A percentile compares a stretch with the other conserved stretches of the same genome.
phyloP scores from a whole-genome alignment of 2,329 filamentous ascomycete genomes.

The Apiospora saccharicola region DNA sequence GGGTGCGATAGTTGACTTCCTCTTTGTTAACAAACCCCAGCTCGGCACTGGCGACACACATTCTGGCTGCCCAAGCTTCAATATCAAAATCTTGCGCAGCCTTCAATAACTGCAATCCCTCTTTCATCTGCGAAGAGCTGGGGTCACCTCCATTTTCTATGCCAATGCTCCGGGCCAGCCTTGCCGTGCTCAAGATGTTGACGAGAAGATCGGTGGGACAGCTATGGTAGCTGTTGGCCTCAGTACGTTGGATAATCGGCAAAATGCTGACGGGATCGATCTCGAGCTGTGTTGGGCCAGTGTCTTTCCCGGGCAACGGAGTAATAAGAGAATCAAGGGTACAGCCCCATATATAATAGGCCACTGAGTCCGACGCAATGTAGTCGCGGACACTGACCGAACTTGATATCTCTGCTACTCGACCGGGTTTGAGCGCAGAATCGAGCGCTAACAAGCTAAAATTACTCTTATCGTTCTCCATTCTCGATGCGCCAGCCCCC shows the following conservation, averaged over 20 bases:
- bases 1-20: constrained; percentile 47
- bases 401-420: background rate
- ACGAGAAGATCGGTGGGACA: constrained; percentile 53
- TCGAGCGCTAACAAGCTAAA: background rate
- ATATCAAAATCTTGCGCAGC: constrained; percentile 53
- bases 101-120: constrained; percentile 48
- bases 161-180: constrained; percentile 49
- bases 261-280: constrained; percentile 49
- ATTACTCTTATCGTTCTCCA: background rate
- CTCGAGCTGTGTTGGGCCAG: constrained; percentile 46
- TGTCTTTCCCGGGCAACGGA: constrained; percentile 48
- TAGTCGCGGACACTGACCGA: constrained; percentile 46
- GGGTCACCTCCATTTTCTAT: constrained; percentile 36
- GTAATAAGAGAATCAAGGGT: constrained; percentile 48
- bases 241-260: constrained; percentile 50
- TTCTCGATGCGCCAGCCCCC: background rate
- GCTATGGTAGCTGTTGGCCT: constrained; percentile 52
- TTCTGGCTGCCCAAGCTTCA: constrained; percentile 49
- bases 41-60: constrained; percentile 43
- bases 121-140: constrained; percentile 45
- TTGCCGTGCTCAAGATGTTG: constrained; percentile 53
- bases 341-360: constrained; percentile 43
- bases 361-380: constrained; percentile 54
- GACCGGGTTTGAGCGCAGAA: constrained; percentile 13
- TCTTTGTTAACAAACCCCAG: constrained; percentile 46